These are phyloP conservation scores for Camillea tinctor DNA, from an alignment of 2,329 filamentous ascomycete species.

Conservation along the genomic window DNA sequence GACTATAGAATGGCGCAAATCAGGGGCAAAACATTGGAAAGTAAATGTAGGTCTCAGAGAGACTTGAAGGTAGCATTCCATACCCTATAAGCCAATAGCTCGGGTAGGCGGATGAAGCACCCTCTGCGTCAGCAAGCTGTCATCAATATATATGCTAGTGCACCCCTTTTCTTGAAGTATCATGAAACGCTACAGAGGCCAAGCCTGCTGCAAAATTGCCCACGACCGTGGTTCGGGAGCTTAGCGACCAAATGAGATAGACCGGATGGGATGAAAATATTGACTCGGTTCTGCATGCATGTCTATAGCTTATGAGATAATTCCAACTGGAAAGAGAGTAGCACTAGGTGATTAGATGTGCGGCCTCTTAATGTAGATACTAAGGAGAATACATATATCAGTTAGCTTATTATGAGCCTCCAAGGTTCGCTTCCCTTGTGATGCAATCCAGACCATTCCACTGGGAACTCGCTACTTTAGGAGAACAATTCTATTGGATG, in stretches of 20 bases:
- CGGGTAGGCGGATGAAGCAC: background rate
- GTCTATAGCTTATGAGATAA: too few species aligned
- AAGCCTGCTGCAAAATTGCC: background rate
- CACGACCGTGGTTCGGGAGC: background rate
- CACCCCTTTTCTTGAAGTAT: background rate
- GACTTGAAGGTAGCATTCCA: background rate
- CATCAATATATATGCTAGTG: background rate
- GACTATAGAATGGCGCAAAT: background rate
- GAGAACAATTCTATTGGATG: too few species aligned
- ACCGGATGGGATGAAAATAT: too few species aligned
- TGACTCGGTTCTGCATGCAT: too few species aligned
- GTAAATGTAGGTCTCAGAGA: background rate
- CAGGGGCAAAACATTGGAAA: background rate
- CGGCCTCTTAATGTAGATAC: too few species aligned
- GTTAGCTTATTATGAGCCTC: too few species aligned
- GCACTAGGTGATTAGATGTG: too few species aligned
- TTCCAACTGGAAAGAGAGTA: too few species aligned
- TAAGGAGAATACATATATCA: too few species aligned
- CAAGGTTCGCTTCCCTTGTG: too few species aligned
- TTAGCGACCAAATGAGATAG: background rate
- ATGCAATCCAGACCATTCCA: too few species aligned
- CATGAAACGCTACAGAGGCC: background rate
- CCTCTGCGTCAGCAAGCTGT: background rate
- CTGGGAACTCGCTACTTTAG: too few species aligned
- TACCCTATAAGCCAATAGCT: background rate